Evolutionary conservation across 1,139 yeast genomes (phyloP), one percentile per base, ranked within the genome.

Genomic region (Candida labiduridarum): DNA sequence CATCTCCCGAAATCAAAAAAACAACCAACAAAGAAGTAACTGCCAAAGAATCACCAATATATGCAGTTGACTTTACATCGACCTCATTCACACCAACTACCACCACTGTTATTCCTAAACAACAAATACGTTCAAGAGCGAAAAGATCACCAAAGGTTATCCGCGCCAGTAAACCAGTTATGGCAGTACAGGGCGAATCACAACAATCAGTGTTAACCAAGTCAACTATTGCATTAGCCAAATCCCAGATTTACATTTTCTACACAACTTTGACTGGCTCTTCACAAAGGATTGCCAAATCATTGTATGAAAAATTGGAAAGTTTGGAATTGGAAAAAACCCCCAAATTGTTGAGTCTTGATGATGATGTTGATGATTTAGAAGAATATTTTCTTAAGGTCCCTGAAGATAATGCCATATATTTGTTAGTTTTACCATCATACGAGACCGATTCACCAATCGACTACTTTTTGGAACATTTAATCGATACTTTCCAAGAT

Each of bases 391-490:
- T 91, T 66, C 75, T 89, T 44, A 77, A 82, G 45, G 83, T 86
- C 12, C 89, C 90, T 7, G 62, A 67, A 29, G 59, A 67, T 29
- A 71, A 74, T 49, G 74, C 82, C 42, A 70, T 89, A n/a, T 91
- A 89, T 61, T 64, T 92, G 22, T 60, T 91, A 56, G 89, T 91
- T 14, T 74, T 91, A 29, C 98, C 98, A 2, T 89, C 97, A 0
- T 91, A 91, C 64, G 97, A 90, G 59, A 88, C 92, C 0, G 97
- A 91, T 66, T 88, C 96, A 1, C 97, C 97, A 10, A 78, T 92
- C 45, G 98, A 91, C 66, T 91, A 84, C 63, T 90, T 90, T 66
- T 72, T 91, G 52, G 96, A 89, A 61, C 85, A 89, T 48, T 74
- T 91, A 59, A 78, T 82, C 54, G 97, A 91, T 51, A 89, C 95